These are phyloP conservation scores for Coprinopsis cinerea DNA, from an alignment of 768 basidiomycete species.

Conservation along the genomic window DNA sequence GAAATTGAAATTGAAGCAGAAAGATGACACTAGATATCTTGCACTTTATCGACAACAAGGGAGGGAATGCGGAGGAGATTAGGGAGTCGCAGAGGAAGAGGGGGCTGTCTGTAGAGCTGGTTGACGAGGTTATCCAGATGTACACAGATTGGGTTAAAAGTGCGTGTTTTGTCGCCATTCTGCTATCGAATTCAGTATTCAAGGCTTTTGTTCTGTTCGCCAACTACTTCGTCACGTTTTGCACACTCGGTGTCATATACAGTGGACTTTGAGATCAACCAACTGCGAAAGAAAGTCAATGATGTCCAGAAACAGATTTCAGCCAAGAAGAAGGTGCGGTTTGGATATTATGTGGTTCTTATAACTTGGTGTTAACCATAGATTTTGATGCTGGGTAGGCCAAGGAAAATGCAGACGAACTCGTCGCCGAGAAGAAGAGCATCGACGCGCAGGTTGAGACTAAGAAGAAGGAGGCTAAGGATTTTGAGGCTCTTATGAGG, in stretches of 20 bases:
- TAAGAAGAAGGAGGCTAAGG: slow-evolving; percentile 70
- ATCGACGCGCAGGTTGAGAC: slow-evolving; percentile 77
- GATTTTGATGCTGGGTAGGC: slow-evolving; percentile 44
- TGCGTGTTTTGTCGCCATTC: slow-evolving; percentile 47
- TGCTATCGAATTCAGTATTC: no score
- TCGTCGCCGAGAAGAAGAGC: slow-evolving; percentile 78
- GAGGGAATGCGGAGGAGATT: slow-evolving; percentile 88
- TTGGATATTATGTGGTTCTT: neutral
- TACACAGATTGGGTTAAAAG: slow-evolving; percentile 93
- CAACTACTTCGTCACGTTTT: neutral
- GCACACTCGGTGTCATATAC: slow-evolving; percentile 9
- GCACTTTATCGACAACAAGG: slow-evolving; percentile 79
- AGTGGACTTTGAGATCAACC: slow-evolving; percentile 88
- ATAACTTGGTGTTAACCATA: neutral
- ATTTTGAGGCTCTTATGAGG: slow-evolving; percentile 73
- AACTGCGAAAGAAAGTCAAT: slow-evolving; percentile 77
- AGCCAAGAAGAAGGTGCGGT: slow-evolving; percentile 80
- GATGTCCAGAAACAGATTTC: slow-evolving; percentile 92
- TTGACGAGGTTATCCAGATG: slow-evolving; percentile 91
- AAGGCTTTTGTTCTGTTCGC: no score
- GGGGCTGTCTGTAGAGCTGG: slow-evolving; percentile 82
- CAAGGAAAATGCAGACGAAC: slow-evolving; percentile 85
- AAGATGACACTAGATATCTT: slow-evolving; percentile 80
- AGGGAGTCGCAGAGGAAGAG: slow-evolving; percentile 90
- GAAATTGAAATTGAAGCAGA: neutral